Conservation (phyloP, 1,139 yeast species). For the Magnusiomyces suaveolens region DNA sequence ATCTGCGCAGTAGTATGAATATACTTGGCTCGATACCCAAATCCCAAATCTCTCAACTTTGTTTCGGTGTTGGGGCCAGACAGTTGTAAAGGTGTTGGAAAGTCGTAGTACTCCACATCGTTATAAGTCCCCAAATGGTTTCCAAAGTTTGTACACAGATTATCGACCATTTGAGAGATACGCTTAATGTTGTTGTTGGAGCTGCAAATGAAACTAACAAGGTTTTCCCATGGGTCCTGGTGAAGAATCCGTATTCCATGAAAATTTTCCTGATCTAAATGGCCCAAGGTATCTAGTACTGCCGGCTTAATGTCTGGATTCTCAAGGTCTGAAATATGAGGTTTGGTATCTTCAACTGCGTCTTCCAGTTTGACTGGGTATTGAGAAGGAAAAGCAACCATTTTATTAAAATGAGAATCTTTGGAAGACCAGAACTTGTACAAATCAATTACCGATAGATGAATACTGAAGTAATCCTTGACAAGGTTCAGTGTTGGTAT, state of each 20-base stretch:
- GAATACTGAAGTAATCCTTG: constrained; percentile 60
- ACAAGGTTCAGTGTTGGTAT: constrained; percentile 37
- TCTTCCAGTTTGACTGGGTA: background rate
- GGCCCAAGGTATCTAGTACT: background rate
- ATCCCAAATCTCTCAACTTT: constrained; percentile 50
- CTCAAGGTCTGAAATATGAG: no score
- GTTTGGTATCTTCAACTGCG: background rate
- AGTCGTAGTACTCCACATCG: constrained; percentile 54
- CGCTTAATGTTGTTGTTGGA: constrained; percentile 93
- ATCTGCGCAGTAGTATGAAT: constrained; percentile 65
- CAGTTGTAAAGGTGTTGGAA: constrained; percentile 56
- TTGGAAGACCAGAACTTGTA: constrained; percentile 52
- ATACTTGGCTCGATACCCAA: constrained; percentile 90
- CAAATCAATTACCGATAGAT: constrained; percentile 44
- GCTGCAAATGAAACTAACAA: constrained; percentile 83
- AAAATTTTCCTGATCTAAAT: constrained; percentile 29
- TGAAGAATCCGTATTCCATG: constrained; percentile 73
- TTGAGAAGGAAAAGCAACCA: constrained; percentile 4
- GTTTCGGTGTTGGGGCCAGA: constrained; percentile 38
- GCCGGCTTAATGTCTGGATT: background rate
- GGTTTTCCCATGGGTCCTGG: constrained; percentile 96
- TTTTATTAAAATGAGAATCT: constrained; percentile 42
- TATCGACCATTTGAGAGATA: constrained; percentile 87
- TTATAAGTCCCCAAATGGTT: constrained; percentile 45
- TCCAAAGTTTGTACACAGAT: constrained; percentile 66